Conservation (phyloP, 2,329 filamentous ascomycete species). For the Xylaria multiplex region DNA sequence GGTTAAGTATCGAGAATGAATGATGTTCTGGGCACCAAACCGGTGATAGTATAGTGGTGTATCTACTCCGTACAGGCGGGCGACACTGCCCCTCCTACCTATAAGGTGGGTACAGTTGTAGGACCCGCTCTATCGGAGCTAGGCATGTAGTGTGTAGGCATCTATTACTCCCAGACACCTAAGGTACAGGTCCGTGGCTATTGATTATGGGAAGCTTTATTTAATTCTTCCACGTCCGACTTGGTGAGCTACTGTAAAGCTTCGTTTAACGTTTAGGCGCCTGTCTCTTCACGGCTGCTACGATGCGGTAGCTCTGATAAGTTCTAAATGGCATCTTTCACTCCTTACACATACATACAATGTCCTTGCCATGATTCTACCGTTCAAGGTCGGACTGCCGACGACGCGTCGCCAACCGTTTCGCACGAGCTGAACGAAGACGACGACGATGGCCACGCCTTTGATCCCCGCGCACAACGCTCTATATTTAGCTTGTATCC, state of each 20-base stretch:
- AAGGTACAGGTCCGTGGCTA: neutral
- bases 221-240: neutral
- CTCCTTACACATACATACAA: slow-evolving; percentile 73
- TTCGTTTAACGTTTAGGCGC: slow-evolving; percentile 8
- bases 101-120: no score
- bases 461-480: slow-evolving; percentile 84
- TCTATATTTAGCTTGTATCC: slow-evolving; percentile 94
- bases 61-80: no score
- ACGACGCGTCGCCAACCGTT: slow-evolving; percentile 45
- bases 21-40: no score
- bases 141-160: neutral
- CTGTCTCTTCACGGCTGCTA: slow-evolving; percentile 33
- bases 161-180: neutral
- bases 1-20: no score
- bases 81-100: no score
- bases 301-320: slow-evolving; percentile 41
- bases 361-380: slow-evolving; percentile 63
- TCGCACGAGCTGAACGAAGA: slow-evolving; percentile 40
- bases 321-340: slow-evolving; percentile 52
- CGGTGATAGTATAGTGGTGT: no score
- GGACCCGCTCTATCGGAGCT: no score
- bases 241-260: neutral
- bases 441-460: slow-evolving; percentile 71
- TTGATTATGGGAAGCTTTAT: neutral
- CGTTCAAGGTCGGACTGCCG: slow-evolving; percentile 43